These are phyloP conservation scores for Hericium alpestre DNA, from an alignment of 768 basidiomycete species.

Conservation along the genomic window DNA sequence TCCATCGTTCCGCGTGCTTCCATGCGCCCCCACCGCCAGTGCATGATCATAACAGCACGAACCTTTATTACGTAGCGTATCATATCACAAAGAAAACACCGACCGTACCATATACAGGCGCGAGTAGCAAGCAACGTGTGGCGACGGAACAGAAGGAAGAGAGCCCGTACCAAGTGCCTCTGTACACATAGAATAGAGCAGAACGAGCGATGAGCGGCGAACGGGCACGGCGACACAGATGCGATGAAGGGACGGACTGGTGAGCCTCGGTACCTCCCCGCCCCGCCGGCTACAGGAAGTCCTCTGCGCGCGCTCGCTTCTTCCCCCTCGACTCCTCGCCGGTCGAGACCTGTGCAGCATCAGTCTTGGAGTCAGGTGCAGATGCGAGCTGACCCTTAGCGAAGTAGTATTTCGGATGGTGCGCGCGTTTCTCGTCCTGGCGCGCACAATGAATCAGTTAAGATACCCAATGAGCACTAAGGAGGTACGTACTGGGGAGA, in stretches of 20 bases:
- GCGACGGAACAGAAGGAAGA: background rate
- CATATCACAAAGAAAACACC: no score
- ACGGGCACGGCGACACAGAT: conserved; percentile 8
- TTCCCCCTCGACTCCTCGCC: conserved; percentile 62
- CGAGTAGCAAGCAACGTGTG: no score
- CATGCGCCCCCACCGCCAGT: no score
- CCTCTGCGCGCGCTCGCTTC: conserved; percentile 80
- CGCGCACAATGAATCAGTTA: background rate
- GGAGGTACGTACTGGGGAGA: conserved; percentile 52
- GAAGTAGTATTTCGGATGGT: conserved; percentile 51
- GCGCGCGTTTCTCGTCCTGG: conserved; percentile 73
- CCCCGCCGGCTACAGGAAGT: conserved; percentile 45
- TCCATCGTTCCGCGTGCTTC: no score
- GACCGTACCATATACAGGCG: no score
- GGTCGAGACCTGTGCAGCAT: conserved; percentile 18
- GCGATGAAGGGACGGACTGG: conserved; percentile 23
- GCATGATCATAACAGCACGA: no score
- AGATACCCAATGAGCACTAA: background rate
- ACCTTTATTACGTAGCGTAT: no score
- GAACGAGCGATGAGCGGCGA: conserved; percentile 15
- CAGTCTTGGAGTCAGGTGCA: conserved; percentile 21
- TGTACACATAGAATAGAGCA: background rate
- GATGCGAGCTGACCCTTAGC: conserved; percentile 26
- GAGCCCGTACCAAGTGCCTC: conserved; percentile 15
- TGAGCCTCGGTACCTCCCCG: conserved; percentile 11